Conservation (phyloP, 2,329 filamentous ascomycete genomes). For the Thielaviopsis ethacetica region DNA sequence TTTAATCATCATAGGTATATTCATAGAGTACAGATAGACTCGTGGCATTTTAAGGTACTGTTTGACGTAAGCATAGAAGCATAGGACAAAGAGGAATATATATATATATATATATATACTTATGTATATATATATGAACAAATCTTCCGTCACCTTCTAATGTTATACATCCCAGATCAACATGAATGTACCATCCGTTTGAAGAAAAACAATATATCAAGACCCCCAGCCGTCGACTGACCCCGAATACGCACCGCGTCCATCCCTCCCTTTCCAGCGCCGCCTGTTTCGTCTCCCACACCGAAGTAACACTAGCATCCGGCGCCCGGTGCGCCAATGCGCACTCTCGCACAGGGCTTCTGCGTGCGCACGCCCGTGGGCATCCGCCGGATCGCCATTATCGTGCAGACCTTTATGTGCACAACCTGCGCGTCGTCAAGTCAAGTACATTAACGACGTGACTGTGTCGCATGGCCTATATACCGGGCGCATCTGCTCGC, state of each 20-base stretch:
- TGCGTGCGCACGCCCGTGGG: conserved; percentile 34
- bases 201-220: no score
- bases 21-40: no score
- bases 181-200: no score
- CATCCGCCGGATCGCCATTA: conserved; percentile 28
- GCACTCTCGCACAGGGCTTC: conserved; percentile 28
- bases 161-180: no score
- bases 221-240: no score
- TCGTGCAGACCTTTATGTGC: conserved; percentile 34
- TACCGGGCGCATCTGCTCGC: conserved; percentile 38
- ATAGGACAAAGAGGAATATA: no score
- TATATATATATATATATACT: no score
- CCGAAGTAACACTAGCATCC: conserved; percentile 28
- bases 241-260: conserved; percentile 22
- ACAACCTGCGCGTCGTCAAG: conserved; percentile 25
- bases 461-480: conserved; percentile 23
- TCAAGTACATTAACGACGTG: conserved; percentile 25
- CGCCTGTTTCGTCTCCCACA: conserved; percentile 37
- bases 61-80: no score
- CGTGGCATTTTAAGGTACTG: no score
- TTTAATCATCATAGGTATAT: no score
- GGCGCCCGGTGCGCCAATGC: conserved; percentile 25
- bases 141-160: no score
- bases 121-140: no score
- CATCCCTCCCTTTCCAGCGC: conserved; percentile 14